Evolutionary conservation across 2,329 filamentous ascomycete species (phyloP).

Genomic region (Beauveria asiatica): DNA sequence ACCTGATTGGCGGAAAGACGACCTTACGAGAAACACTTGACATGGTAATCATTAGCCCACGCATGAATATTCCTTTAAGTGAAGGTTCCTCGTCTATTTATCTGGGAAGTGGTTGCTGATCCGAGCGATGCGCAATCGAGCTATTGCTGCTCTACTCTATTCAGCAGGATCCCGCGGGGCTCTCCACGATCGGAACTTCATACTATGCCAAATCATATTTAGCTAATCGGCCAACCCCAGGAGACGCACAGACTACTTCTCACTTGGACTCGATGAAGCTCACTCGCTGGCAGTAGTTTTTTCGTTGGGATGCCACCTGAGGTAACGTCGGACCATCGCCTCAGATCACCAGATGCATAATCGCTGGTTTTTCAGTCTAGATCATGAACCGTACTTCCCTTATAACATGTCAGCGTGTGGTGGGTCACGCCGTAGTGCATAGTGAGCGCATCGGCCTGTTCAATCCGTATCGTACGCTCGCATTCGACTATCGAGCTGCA

Average conservation of each 20-base stretch:
- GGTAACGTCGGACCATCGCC: neutral
- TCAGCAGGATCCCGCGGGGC: too few relatives aligned
- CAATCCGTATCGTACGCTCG: neutral
- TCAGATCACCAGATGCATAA: neutral
- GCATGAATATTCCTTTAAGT: too few relatives aligned
- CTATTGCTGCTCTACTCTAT: too few relatives aligned
- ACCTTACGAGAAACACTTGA: neutral
- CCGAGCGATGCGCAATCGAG: too few relatives aligned
- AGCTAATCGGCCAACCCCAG: too few relatives aligned
- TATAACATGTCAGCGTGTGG: too few relatives aligned
- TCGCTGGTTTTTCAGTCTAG: neutral
- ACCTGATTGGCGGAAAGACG: neutral
- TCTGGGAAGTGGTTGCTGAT: neutral
- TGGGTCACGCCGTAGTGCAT: neutral
- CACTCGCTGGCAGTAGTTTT: too few relatives aligned
- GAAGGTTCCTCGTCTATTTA: neutral
- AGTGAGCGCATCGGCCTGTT: neutral
- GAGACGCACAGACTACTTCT: neutral
- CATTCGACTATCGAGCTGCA: neutral
- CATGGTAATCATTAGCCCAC: neutral
- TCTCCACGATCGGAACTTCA: too few relatives aligned
- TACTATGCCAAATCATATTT: too few relatives aligned
- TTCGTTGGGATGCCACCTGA: neutral
- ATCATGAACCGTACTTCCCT: neutral
- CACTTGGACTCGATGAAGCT: neutral